A percentile compares a stretch with the other conserved stretches of the same genome.
Conservation (phyloP, 768 basidiomycete genomes). For the Leccinellum rugosiceps region DNA sequence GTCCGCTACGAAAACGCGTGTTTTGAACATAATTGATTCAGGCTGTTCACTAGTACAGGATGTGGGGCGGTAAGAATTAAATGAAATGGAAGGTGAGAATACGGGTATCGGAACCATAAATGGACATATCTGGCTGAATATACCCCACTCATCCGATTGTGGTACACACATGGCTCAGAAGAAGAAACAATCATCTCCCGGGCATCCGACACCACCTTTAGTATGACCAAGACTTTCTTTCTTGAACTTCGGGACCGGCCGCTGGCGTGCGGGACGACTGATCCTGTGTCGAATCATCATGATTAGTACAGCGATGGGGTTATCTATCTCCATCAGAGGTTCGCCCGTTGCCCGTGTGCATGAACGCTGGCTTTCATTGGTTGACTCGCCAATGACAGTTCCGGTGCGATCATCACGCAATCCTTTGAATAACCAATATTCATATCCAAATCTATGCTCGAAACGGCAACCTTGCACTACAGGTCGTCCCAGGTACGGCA, state of each 20-base stretch:
- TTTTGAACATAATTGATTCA: slow-evolving; percentile 5
- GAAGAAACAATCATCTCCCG: background rate
- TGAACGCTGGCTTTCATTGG: background rate
- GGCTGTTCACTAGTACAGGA: background rate
- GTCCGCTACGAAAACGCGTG: slow-evolving; percentile 12
- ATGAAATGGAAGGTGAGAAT: background rate
- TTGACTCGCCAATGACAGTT: background rate
- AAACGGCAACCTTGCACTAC: background rate
- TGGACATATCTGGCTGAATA: background rate
- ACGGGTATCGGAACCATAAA: background rate
- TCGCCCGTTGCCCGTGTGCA: slow-evolving; percentile 1
- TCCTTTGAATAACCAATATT: slow-evolving; percentile 1
- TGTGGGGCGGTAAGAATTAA: background rate
- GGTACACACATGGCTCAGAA: background rate
- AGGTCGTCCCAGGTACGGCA: background rate
- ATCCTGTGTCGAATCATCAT: background rate
- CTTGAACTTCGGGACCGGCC: background rate
- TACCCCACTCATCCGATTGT: background rate
- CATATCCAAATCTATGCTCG: background rate
- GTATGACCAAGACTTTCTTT: background rate
- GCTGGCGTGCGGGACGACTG: background rate
- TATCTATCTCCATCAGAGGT: slow-evolving; percentile 7
- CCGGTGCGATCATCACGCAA: slow-evolving; percentile 10
- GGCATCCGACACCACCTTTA: slow-evolving; percentile 5
- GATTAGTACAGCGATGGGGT: background rate